Base-by-base conservation (phyloP, 1,284 basidiomycete species). In the Tetrapyrgos nigripes region DNA sequence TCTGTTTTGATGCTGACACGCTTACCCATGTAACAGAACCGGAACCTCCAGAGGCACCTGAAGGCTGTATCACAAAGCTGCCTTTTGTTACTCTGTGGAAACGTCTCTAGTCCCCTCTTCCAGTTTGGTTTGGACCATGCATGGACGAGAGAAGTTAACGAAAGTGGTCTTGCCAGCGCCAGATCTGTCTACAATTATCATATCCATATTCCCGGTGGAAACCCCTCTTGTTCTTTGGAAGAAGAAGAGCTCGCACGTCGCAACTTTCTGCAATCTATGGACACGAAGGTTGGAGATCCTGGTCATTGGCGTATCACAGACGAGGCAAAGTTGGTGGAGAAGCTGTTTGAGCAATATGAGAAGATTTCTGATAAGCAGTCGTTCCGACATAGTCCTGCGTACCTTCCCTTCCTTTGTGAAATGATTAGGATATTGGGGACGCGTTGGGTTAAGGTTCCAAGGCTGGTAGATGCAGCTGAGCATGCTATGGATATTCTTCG, bases 301-400 rank as follows among this genome's bases (percentile, higher is more conserved):
- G 62, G 62, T 21, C 59, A 53, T 50, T 63, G 59, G 57, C 55
- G 59, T 45, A 59, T 63, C 46, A 56, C 40, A 35, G 62, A 63
- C 43, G 62, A 61, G 58, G 53, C 19, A 17, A 52, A 52, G 21
- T 63, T 58, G n/a, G 59, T 63, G 45, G 54, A 63, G 10, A 53
- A 52, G 29, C 52, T 63, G 46, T 56, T 56, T 49, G 29, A 28
- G 31, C 59, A 59, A 28, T 53, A 56, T 33, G 56, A 63, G 35
- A 59, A 61, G 45, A 50, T 57, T 50, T 60, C 52, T 50, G 56
- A 50, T 47, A 44, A 48, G 5, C 49, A 49, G 50, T 28, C 49
- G 21, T 63, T 63, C 58, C 57, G 57, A 52, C 29, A 43, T 26
- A 55, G 50, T 56, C 3, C 57, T 37, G 29, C 50, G 21, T 63